Base-by-base conservation (phyloP, 768 basidiomycete species). In the Crucibulum laeve region DNA sequence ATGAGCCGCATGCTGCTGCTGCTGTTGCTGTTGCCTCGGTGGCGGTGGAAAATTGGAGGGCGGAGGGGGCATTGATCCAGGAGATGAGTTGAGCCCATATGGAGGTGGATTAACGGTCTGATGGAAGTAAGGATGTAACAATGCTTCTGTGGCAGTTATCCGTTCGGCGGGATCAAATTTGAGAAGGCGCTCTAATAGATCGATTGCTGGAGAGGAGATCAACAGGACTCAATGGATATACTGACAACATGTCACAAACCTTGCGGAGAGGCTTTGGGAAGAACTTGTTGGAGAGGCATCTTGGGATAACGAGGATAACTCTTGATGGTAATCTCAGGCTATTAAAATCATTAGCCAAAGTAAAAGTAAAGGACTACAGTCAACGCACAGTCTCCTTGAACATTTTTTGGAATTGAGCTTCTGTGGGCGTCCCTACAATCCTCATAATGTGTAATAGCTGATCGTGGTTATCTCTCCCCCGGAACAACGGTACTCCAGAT, bases 381-480 rank as follows among this genome's bases (percentile, higher is more conserved):
- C 38, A 26, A 67, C 88, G 40, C 55, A 94, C 94, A 40, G 91
- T 90, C 64, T 99, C 93, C 34, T 81, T 82, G 33, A 78, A 76
- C 63, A 98, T 94, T 64, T 96, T 91, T 50, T 85, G 77, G 39
- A 98, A 74, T 19, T 87, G 85, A 14, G 82, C 76, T 39, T 97
- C 91, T 45, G 87, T 84, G 2, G 96, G 96, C 0, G 95, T 98
- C 11, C 96, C 96, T 46, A 98, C 81, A 38, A 98, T 90, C 55
- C 93, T 79, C 84, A 98, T 94, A 59, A 99, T 99, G 55, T 95
- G 92, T 35, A 92, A 74, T n/a, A 99, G 72, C 60, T 99, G 96
- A 62, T 99, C 96, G 52, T 93, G 87, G 57, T 97, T 97, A 62
- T 98, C 96, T 49, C 95, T 74, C 17, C 96, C 96, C 51, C 95